These are phyloP conservation scores for Sclerotinia subarctica DNA, from an alignment of 2,329 filamentous ascomycete species.

Conservation along the genomic window DNA sequence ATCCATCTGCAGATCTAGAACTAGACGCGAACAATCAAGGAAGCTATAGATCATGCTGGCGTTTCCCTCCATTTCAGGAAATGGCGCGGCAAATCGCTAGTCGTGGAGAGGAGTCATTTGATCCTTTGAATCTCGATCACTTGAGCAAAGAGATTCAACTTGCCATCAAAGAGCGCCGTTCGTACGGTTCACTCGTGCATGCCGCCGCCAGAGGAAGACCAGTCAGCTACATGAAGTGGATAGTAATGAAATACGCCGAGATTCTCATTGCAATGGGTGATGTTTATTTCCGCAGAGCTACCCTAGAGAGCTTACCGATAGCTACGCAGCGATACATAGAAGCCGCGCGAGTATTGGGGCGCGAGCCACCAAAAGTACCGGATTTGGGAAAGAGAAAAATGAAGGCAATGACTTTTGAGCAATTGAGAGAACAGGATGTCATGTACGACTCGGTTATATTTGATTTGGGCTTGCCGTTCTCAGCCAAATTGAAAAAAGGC, in stretches of 20 bases:
- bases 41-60: not conserved
- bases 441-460: not conserved
- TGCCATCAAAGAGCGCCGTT: not conserved
- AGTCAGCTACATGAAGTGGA: constrained; percentile 38
- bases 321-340: constrained; percentile 37
- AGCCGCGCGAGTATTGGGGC: constrained; percentile 36
- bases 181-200: constrained; percentile 32
- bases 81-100: not conserved
- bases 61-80: constrained; percentile 1
- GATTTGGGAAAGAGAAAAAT: not conserved
- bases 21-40: not conserved
- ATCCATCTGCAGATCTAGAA: not conserved
- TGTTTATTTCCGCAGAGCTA: constrained; percentile 33
- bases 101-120: constrained; percentile 25
- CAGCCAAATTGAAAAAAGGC: not conserved
- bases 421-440: not conserved
- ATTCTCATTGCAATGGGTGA: constrained; percentile 38
- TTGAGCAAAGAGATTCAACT: not conserved
- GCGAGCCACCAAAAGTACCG: not conserved
- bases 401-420: not conserved
- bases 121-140: constrained; percentile 25
- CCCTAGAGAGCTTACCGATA: constrained; percentile 36
- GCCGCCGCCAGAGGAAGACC: constrained; percentile 32
- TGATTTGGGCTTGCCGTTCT: not conserved
- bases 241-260: constrained; percentile 39